Conservation (phyloP, 1,284 basidiomycete species). For the Fomitopsis schrenkii region DNA sequence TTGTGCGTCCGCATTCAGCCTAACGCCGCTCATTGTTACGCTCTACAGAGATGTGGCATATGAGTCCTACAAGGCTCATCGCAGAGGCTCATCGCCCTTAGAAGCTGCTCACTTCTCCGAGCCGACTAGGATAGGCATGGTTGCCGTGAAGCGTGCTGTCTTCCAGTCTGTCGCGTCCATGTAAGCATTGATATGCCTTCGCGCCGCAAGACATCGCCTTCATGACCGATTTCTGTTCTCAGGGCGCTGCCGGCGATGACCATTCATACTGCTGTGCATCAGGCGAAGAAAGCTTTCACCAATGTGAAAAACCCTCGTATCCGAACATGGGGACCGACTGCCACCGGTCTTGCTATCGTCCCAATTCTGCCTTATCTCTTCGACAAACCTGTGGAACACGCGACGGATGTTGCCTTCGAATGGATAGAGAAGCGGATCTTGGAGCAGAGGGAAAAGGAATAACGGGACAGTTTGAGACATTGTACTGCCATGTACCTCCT, state of each 20-base stretch:
- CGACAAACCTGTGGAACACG: conserved; percentile 78
- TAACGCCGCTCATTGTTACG: conserved; percentile 5
- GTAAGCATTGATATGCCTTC: conserved; percentile 36
- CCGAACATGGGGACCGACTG: conserved; percentile 79
- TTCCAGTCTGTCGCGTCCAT: conserved; percentile 92
- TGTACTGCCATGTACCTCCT: not conserved
- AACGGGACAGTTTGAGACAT: not conserved
- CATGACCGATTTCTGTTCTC: not conserved
- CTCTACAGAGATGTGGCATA: conserved; percentile 80
- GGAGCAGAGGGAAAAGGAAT: not conserved
- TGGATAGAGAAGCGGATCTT: conserved; percentile 50
- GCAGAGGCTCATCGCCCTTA: conserved; percentile 65
- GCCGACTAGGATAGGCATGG: conserved; percentile 64
- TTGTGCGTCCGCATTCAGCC: conserved; percentile 4
- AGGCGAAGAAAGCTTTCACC: conserved; percentile 73
- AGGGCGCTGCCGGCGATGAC: conserved; percentile 80
- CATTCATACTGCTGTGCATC: conserved; percentile 81
- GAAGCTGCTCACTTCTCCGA: conserved; percentile 80
- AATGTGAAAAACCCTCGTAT: conserved; percentile 61
- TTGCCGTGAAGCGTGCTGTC: conserved; percentile 72
- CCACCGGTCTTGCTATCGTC: conserved; percentile 75
- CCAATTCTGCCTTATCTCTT: conserved; percentile 81
- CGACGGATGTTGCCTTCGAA: conserved; percentile 58
- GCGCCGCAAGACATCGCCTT: not conserved
- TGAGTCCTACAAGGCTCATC: conserved; percentile 84